Conservation (phyloP, 2,329 filamentous ascomycete species). For the Lachnellula cervina region DNA sequence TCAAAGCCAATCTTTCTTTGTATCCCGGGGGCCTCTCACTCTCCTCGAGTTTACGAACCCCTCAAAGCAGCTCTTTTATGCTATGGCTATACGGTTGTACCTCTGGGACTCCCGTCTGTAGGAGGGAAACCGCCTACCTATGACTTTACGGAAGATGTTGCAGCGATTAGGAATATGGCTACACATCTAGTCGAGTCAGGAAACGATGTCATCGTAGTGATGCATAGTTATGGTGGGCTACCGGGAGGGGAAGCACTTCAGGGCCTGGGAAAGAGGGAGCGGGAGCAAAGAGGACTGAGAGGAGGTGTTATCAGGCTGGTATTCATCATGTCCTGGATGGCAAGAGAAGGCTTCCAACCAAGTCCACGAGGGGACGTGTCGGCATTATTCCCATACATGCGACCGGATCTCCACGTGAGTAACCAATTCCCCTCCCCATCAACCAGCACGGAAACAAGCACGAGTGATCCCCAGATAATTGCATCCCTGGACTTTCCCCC, state of each 20-base stretch:
- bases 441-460: neutral
- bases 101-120: constrained; percentile 34
- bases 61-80: constrained; percentile 31
- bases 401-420: constrained; percentile 33
- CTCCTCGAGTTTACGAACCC: constrained; percentile 33
- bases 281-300: constrained; percentile 15
- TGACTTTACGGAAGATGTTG: constrained; percentile 37
- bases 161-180: constrained; percentile 32
- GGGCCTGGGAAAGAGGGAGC: constrained; percentile 22
- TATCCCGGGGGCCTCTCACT: constrained; percentile 37
- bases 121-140: constrained; percentile 29
- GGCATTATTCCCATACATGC: constrained; percentile 31
- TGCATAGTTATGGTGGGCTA: constrained; percentile 24
- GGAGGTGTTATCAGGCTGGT: constrained; percentile 32
- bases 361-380: constrained; percentile 22
- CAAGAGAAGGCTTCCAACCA: constrained; percentile 16
- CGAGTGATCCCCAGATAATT: neutral
- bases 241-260: constrained; percentile 24
- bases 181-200: constrained; percentile 31
- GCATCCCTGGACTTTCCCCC: neutral
- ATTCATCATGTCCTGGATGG: constrained; percentile 36
- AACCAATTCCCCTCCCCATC: constrained; percentile 7
- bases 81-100: constrained; percentile 29
- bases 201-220: constrained; percentile 26
- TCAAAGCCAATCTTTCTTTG: constrained; percentile 36